These are phyloP conservation scores for Benincasa hispida DNA, from an alignment of 306 rosid species.

Conservation along the genomic window DNA sequence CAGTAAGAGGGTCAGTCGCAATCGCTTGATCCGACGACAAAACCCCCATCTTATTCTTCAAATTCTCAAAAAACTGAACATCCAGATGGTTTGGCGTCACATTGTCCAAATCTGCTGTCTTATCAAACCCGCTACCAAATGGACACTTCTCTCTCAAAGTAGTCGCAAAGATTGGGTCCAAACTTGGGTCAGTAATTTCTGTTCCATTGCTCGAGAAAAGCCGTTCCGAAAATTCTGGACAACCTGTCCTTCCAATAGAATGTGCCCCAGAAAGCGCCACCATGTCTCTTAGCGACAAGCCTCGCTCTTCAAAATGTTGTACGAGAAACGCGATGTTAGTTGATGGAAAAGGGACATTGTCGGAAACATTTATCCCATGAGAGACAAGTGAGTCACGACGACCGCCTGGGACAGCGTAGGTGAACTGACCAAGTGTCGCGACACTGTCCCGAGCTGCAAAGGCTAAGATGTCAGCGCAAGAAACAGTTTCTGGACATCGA, in stretches of 20 bases:
- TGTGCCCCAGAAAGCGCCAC: slow-evolving; percentile 14
- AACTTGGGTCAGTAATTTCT: neutral
- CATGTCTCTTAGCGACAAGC: neutral
- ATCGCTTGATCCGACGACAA: slow-evolving; percentile 1
- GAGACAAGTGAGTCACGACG: neutral
- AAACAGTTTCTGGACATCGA: neutral
- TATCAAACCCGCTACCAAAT: neutral
- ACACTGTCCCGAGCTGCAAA: slow-evolving; percentile 11
- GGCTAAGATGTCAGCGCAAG: slow-evolving; percentile 2
- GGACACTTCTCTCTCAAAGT: neutral
- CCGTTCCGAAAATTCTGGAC: neutral
- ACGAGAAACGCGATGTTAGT: neutral
- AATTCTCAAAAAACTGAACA: neutral
- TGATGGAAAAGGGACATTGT: neutral
- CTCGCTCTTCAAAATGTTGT: neutral
- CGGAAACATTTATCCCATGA: neutral
- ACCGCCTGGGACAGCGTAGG: neutral
- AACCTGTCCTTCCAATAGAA: slow-evolving; percentile 6
- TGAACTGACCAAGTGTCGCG: neutral
- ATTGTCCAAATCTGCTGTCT: neutral
- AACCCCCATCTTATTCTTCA: neutral
- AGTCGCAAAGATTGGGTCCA: neutral
- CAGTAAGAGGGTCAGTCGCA: neutral
- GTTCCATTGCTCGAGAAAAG: no score
- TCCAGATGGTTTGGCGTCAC: neutral